phyloP scores from a whole-genome alignment of 208 protist genomes.

The Leishmania lainsoni region DNA sequence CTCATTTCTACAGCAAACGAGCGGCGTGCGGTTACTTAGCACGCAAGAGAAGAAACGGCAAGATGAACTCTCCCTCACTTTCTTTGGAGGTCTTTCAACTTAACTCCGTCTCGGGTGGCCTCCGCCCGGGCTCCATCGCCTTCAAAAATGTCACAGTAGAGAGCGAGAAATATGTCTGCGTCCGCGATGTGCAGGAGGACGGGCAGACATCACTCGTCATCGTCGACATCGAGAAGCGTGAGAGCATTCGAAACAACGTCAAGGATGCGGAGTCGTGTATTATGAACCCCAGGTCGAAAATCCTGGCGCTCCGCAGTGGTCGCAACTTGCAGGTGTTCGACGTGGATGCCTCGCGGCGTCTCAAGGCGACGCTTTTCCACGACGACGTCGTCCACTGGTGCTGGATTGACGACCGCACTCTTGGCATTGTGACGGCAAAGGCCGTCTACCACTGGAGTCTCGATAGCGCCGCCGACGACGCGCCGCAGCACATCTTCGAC shows the following conservation, averaged over 20 bases:
- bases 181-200: constrained; percentile 94
- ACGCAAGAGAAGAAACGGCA: not conserved
- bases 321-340: constrained; percentile 99
- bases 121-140: constrained; percentile 92
- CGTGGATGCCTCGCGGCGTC: constrained; percentile 95
- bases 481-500: constrained; percentile 97
- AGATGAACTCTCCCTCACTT: constrained; percentile 61
- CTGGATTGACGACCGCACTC: constrained; percentile 95
- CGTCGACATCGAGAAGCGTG: constrained; percentile 96
- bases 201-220: constrained; percentile 86
- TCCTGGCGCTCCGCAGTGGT: constrained; percentile 97
- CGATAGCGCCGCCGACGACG: constrained; percentile 77
- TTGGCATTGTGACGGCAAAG: constrained; percentile 96
- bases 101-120: constrained; percentile 88
- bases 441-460: constrained; percentile 99
- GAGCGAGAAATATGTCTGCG: constrained; percentile 98
- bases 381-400: constrained; percentile 98
- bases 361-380: constrained; percentile 94
- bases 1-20: not conserved
- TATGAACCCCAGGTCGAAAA: constrained; percentile 97
- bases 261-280: constrained; percentile 98
- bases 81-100: constrained; percentile 84
- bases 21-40: not conserved
- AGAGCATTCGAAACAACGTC: constrained; percentile 96
- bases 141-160: constrained; percentile 98